phyloP scores from a whole-genome alignment of 192 early-diverging fungal species.

The Thamnidium elegans region DNA sequence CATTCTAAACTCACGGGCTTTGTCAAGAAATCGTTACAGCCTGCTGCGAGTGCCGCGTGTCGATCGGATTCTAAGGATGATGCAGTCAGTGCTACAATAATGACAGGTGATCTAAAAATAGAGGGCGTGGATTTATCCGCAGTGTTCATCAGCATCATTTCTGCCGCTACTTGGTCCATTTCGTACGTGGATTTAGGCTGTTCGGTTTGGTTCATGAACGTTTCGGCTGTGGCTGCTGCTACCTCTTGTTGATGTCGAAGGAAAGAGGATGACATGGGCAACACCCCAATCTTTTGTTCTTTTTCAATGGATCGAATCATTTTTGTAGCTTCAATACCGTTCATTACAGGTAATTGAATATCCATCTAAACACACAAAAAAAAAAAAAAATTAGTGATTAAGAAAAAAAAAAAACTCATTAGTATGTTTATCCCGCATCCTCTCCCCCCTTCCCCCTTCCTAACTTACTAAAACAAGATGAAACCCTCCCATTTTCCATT shows the following conservation, averaged over 20 bases:
- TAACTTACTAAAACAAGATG: constrained; percentile 62
- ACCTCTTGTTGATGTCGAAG: constrained; percentile 13
- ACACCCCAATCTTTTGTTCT: constrained; percentile 54
- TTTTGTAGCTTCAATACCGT: constrained; percentile 64
- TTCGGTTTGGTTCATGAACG: neutral
- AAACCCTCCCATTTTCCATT: constrained; percentile 67
- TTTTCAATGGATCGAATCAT: constrained; percentile 59
- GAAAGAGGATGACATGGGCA: constrained; percentile 33
- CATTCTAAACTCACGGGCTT: constrained; percentile 82
- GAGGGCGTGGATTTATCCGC: constrained; percentile 29
- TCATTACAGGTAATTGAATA: constrained; percentile 70
- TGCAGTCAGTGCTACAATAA: constrained; percentile 87
- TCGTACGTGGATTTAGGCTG: neutral
- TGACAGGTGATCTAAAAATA: constrained; percentile 63
- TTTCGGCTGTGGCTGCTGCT: neutral
- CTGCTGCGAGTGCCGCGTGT: constrained; percentile 73
- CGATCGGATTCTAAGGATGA: constrained; percentile 67
- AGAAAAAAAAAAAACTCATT: neutral
- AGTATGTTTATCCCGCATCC: too few relatives aligned
- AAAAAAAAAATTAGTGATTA: neutral
- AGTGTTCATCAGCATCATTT: neutral
- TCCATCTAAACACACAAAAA: constrained; percentile 64
- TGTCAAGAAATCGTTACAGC: constrained; percentile 89
- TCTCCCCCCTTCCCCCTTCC: neutral
- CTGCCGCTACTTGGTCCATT: neutral